These are phyloP conservation scores for Tylopilus plumbeoviolaceoides DNA, from an alignment of 768 basidiomycete genomes.

Conservation along the genomic window DNA sequence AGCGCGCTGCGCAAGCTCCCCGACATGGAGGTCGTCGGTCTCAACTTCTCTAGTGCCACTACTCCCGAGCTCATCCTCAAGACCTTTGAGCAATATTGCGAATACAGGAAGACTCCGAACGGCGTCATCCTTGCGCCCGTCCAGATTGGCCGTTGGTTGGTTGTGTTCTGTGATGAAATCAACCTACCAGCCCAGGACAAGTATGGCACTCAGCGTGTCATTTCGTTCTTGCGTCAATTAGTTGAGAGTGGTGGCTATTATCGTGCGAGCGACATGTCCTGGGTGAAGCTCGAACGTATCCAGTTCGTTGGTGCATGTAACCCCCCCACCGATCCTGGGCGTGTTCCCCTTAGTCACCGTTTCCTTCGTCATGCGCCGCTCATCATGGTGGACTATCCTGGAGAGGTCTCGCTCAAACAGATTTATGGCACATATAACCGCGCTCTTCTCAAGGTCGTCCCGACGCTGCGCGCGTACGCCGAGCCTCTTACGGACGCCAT, in stretches of 20 bases:
- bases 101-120: slow-evolving; percentile 97
- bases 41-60: slow-evolving; percentile 99
- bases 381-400: slow-evolving; percentile 99
- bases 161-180: slow-evolving; percentile 99
- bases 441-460: slow-evolving; percentile 91
- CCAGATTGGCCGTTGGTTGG: slow-evolving; percentile 96
- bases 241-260: slow-evolving; percentile 95
- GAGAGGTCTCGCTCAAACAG: slow-evolving; percentile 93
- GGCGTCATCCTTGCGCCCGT: slow-evolving; percentile 93
- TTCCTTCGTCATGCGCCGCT: slow-evolving; percentile 97
- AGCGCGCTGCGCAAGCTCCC: slow-evolving; percentile 96
- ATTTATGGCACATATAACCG: slow-evolving; percentile 99
- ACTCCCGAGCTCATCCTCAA: slow-evolving; percentile 97
- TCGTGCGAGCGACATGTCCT: slow-evolving; percentile 90
- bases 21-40: slow-evolving; percentile 97
- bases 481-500: slow-evolving; percentile 96
- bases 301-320: slow-evolving; percentile 99
- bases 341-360: slow-evolving; percentile 95
- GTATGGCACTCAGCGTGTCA: slow-evolving; percentile 97
- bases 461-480: slow-evolving; percentile 87
- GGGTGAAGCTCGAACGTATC: slow-evolving; percentile 97
- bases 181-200: slow-evolving; percentile 96
- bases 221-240: slow-evolving; percentile 96
- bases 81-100: slow-evolving; percentile 99
- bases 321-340: slow-evolving; percentile 97